These are phyloP conservation scores for Monilinia fructigena DNA, from an alignment of 2,329 filamentous ascomycete species.

Conservation along the genomic window DNA sequence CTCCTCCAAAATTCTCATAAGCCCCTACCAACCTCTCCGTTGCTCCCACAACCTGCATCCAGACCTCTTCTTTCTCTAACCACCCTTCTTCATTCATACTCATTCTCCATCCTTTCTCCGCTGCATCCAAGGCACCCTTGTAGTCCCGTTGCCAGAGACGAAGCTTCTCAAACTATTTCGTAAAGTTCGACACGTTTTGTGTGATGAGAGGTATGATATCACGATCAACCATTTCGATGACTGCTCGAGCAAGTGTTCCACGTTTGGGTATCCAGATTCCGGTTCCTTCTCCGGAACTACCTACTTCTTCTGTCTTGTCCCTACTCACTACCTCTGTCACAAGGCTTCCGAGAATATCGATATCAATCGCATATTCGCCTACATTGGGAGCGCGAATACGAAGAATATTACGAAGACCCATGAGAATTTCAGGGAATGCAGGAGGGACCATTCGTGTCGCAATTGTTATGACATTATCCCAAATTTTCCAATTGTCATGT, in stretches of 20 bases:
- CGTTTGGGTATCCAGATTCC: slow-evolving; percentile 48
- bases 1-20: slow-evolving; percentile 74
- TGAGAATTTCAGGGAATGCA: slow-evolving; percentile 70
- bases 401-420: slow-evolving; percentile 72
- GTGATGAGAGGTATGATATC: slow-evolving; percentile 83
- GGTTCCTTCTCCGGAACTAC: slow-evolving; percentile 22
- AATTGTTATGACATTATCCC: slow-evolving; percentile 93
- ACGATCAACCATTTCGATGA: slow-evolving; percentile 72
- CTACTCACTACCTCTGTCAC: slow-evolving; percentile 66
- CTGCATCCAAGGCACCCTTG: slow-evolving; percentile 70
- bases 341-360: slow-evolving; percentile 67
- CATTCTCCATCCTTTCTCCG: slow-evolving; percentile 87
- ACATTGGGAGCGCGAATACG: slow-evolving; percentile 64
- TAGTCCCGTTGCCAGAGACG: slow-evolving; percentile 73
- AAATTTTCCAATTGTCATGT: slow-evolving; percentile 86
- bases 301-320: slow-evolving; percentile 37
- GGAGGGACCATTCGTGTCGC: slow-evolving; percentile 75
- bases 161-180: slow-evolving; percentile 66
- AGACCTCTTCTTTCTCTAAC: slow-evolving; percentile 48
- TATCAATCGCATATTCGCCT: slow-evolving; percentile 77
- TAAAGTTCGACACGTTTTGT: slow-evolving; percentile 71
- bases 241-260: slow-evolving; percentile 60
- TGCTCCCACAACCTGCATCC: slow-evolving; percentile 57
- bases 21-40: slow-evolving; percentile 80
- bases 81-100: slow-evolving; percentile 45